phyloP scores from a whole-genome alignment of 2,329 filamentous ascomycete genomes.

The Exophiala sideris region DNA sequence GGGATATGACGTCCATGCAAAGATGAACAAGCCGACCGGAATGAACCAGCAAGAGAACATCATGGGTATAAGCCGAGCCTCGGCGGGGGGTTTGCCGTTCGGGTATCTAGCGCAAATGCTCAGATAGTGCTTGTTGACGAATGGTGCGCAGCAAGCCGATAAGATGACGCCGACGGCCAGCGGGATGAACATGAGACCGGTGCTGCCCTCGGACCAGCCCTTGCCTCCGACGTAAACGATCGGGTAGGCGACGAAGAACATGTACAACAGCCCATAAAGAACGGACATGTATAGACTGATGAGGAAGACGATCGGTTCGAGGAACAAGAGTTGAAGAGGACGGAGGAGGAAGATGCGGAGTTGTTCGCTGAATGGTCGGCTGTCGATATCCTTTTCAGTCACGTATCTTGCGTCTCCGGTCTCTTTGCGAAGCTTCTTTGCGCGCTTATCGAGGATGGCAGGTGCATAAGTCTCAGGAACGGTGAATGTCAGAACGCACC shows the following conservation, averaged over 20 bases:
- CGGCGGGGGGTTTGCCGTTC: slow-evolving; percentile 70
- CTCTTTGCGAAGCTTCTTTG: slow-evolving; percentile 66
- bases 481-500: slow-evolving; percentile 78
- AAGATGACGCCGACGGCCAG: slow-evolving; percentile 70
- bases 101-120: slow-evolving; percentile 56
- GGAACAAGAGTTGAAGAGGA: slow-evolving; percentile 80
- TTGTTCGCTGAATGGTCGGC: slow-evolving; percentile 64
- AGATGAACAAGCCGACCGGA: slow-evolving; percentile 64
- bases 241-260: slow-evolving; percentile 53
- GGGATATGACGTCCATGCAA: slow-evolving; percentile 61
- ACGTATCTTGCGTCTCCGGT: slow-evolving; percentile 67
- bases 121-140: slow-evolving; percentile 80
- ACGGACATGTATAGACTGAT: slow-evolving; percentile 84
- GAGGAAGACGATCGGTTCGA: slow-evolving; percentile 79
- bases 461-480: slow-evolving; percentile 87
- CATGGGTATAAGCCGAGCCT: slow-evolving; percentile 77
- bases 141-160: slow-evolving; percentile 64
- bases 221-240: slow-evolving; percentile 76
- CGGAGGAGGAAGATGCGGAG: slow-evolving; percentile 72
- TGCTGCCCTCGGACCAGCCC: slow-evolving; percentile 68
- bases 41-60: slow-evolving; percentile 73
- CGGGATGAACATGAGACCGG: slow-evolving; percentile 84
- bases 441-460: slow-evolving; percentile 67
- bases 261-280: slow-evolving; percentile 58
- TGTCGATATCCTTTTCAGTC: slow-evolving; percentile 77